Percentiles rank a stretch among this genome's conserved stretches.
Conservation (phyloP, 805 yeast genomes). For the Jamesozyma jinghongensis region DNA sequence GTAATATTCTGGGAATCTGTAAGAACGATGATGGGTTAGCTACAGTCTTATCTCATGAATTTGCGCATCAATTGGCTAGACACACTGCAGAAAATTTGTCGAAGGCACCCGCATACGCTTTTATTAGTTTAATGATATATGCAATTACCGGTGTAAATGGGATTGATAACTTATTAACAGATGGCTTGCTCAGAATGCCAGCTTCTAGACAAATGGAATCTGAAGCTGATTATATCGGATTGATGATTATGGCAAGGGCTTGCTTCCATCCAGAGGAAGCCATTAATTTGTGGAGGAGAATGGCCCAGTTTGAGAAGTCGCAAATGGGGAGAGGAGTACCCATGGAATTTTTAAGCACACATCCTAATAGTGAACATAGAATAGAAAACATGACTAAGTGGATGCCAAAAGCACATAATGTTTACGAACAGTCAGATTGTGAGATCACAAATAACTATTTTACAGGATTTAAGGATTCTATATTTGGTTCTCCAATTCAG, state of each 20-base stretch:
- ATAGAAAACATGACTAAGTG: constrained; percentile 58
- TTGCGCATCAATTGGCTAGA: constrained; percentile 89
- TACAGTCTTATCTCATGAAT: constrained; percentile 89
- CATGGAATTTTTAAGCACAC: constrained; percentile 73
- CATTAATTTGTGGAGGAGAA: constrained; percentile 70
- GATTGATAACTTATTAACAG: constrained; percentile 44
- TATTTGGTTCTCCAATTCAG: constrained; percentile 2
- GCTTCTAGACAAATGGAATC: constrained; percentile 90
- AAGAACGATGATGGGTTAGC: constrained; percentile 84
- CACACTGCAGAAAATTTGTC: constrained; percentile 82
- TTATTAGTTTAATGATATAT: constrained; percentile 44
- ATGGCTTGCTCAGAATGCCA: constrained; percentile 61
- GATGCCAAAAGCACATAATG: constrained; percentile 43
- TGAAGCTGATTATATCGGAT: constrained; percentile 92
- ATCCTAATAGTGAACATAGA: constrained; percentile 76
- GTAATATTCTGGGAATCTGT: constrained; percentile 70
- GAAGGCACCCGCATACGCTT: constrained; percentile 59
- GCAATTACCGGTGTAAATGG: constrained; percentile 51
- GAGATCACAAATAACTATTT: constrained; percentile 12
- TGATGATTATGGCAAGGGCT: constrained; percentile 83
- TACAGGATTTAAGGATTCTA: constrained; percentile 14
- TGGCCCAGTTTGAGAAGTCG: constrained; percentile 46
- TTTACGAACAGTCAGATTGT: constrained; percentile 28
- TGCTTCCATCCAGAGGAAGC: constrained; percentile 78
- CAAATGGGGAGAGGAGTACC: constrained; percentile 18